Conservation (phyloP, 2,329 filamentous ascomycete species). For the Sphaerulina vaccinii region DNA sequence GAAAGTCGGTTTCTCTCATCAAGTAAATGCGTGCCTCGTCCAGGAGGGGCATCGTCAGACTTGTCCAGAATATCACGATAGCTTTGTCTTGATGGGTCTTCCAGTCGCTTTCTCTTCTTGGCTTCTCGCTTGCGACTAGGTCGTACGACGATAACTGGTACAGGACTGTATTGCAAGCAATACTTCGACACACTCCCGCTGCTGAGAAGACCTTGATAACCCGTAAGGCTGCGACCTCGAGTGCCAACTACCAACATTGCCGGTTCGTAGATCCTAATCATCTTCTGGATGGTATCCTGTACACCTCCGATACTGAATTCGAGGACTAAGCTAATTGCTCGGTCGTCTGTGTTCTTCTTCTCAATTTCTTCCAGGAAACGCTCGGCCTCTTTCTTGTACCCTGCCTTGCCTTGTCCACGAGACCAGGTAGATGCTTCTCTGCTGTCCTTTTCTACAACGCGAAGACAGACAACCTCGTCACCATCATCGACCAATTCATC, state of each 20-base stretch:
- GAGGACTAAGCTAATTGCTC: constrained; percentile 79
- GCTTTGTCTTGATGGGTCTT: constrained; percentile 71
- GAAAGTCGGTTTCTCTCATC: constrained; percentile 51
- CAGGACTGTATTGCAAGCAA: constrained; percentile 87
- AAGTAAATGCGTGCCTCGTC: constrained; percentile 54
- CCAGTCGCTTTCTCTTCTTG: constrained; percentile 80
- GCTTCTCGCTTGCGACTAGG: constrained; percentile 84
- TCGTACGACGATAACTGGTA: constrained; percentile 88
- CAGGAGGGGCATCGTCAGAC: constrained; percentile 43
- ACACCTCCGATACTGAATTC: constrained; percentile 89
- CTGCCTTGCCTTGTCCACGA: constrained; percentile 48
- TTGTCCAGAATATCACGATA: constrained; percentile 76
- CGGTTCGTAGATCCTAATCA: constrained; percentile 90
- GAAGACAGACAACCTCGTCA: constrained; percentile 86
- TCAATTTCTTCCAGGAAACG: constrained; percentile 73
- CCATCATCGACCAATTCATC: constrained; percentile 91
- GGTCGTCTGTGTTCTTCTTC: constrained; percentile 75
- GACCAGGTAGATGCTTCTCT: constrained; percentile 55
- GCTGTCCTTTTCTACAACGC: constrained; percentile 80
- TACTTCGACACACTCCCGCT: constrained; percentile 86
- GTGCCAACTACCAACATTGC: constrained; percentile 90
- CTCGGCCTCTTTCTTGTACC: constrained; percentile 73
- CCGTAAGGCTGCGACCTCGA: constrained; percentile 76
- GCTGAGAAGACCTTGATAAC: constrained; percentile 80
- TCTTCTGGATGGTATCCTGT: constrained; percentile 83